These are phyloP conservation scores for Termitomyces sp. DNA, from an alignment of 768 basidiomycete genomes.

Conservation along the genomic window DNA sequence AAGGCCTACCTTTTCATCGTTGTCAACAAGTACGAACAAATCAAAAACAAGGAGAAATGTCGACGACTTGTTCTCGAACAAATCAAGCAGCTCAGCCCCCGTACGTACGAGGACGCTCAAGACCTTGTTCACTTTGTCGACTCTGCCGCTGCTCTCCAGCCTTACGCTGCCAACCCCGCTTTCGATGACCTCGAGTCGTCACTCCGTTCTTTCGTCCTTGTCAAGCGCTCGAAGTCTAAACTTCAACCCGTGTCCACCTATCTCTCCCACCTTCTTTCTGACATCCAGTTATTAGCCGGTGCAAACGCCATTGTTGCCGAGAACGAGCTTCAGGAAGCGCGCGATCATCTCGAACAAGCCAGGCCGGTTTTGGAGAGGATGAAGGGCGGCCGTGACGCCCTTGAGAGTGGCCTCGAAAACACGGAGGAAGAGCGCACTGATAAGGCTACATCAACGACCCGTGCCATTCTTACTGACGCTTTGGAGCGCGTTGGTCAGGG, in stretches of 20 bases:
- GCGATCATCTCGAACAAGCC: conserved; percentile 56
- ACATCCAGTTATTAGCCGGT: conserved; percentile 81
- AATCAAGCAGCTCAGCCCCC: conserved; percentile 88
- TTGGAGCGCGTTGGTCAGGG: conserved; percentile 77
- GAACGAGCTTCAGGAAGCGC: conserved; percentile 67
- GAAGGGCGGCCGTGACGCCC: conserved; percentile 60
- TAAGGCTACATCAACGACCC: conserved; percentile 48
- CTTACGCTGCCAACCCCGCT: conserved; percentile 57
- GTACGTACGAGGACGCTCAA: conserved; percentile 83
- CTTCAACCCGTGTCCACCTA: conserved; percentile 92
- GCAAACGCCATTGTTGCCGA: conserved; percentile 87
- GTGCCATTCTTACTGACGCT: conserved; percentile 55
- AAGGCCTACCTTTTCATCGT: conserved; percentile 98
- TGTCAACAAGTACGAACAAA: conserved; percentile 96
- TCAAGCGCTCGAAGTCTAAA: conserved; percentile 95
- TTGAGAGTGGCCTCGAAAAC: conserved; percentile 75
- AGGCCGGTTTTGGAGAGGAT: conserved; percentile 89
- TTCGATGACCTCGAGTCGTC: conserved; percentile 89
- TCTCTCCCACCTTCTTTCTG: conserved; percentile 82
- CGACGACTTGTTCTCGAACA: conserved; percentile 85
- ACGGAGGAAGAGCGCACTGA: conserved; percentile 73
- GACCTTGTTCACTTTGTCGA: conserved; percentile 99
- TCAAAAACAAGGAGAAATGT: conserved; percentile 93
- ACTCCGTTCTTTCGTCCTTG: conserved; percentile 90
- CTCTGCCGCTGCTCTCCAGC: conserved; percentile 68